phyloP scores from a whole-genome alignment of 2,329 filamentous ascomycete species.

The Exophiala lecanii-corni region DNA sequence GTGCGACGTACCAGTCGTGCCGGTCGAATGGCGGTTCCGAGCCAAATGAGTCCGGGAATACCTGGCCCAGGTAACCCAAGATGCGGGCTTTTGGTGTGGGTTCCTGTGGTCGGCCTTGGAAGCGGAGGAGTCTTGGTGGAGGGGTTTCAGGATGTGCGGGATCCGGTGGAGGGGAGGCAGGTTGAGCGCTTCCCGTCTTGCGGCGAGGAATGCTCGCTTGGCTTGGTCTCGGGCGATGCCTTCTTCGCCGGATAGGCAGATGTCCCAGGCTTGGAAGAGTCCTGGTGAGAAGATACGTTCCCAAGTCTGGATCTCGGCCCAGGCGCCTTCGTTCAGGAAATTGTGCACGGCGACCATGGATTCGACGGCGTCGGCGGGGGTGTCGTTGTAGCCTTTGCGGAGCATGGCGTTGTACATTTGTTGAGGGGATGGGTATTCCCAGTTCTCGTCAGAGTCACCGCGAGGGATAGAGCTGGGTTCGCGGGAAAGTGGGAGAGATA shows the following conservation, averaged over 20 bases:
- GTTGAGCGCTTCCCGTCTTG: constrained; percentile 33
- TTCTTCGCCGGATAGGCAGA: constrained; percentile 69
- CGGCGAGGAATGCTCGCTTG: constrained; percentile 36
- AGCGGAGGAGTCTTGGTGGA: constrained; percentile 72
- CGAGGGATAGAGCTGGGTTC: constrained; percentile 89
- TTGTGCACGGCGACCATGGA: constrained; percentile 98
- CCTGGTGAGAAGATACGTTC: constrained; percentile 79
- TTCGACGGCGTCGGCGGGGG: constrained; percentile 86
- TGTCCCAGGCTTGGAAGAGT: constrained; percentile 65
- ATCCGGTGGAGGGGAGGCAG: neutral
- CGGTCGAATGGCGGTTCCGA: constrained; percentile 88
- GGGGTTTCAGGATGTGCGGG: constrained; percentile 27
- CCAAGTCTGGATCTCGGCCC: constrained; percentile 92
- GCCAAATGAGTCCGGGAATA: constrained; percentile 76
- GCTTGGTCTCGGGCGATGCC: constrained; percentile 54
- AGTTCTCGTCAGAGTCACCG: constrained; percentile 71
- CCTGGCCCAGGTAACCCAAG: constrained; percentile 69
- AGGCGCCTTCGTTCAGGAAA: constrained; percentile 95
- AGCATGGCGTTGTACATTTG: constrained; percentile 99
- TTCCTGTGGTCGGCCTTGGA: constrained; percentile 84
- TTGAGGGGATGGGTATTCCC: constrained; percentile 97
- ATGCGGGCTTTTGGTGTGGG: constrained; percentile 88
- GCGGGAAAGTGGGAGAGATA: constrained; percentile 71
- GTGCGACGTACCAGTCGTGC: constrained; percentile 92
- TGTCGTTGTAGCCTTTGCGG: constrained; percentile 92